Base-by-base conservation (phyloP, 164 flowering plant genomes). In the Hamamelis virginiana region DNA sequence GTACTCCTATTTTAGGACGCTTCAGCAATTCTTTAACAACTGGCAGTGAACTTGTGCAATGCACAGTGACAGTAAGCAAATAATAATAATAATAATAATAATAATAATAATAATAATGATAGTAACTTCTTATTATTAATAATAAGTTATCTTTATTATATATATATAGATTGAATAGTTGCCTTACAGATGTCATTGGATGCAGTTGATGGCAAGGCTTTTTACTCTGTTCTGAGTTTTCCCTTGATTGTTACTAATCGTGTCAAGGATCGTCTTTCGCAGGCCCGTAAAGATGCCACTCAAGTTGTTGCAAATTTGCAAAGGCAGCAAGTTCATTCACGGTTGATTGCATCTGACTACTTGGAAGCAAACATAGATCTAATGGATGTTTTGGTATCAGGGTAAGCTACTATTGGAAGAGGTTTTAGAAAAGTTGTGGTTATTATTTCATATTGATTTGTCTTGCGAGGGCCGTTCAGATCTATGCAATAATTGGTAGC, bases 231-330 rank as follows among this genome's bases (percentile, higher is more conserved):
- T 5, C 14, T n/a, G 18, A 25, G 19, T 56, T 61, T 59, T 28
- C 21, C 66, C 14, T 38, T 57, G 41, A 48, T 33, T 61, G 27
- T 68, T 66, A 9, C 28, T 58, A 64, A 64, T 58, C 50, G 6
- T 71, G 41, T 64, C 44, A 8, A 59, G 60, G 23, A 21, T 73
- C 18, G 52, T 26, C 15, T 74, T 76, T 62, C 79, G 72, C 78
- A 96, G 99, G 81, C 95, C 47, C 87, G 99, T 41, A 93, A 87
- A 81, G 98, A 96, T 91, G 99, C 96, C 22, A 90, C 97, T 62
- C 99, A 93, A 80, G 89, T 96, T 72, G 98, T 91, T 78, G 97
- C 99, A 28, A 96, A 96, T 83, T 78, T 96, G 74, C 99, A 93
- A 74, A 82, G 97, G 77, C 99, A 96, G 59, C 98, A 89, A 78